Conservation (phyloP, 192 early-diverging fungal species). For the Podila epigama region DNA sequence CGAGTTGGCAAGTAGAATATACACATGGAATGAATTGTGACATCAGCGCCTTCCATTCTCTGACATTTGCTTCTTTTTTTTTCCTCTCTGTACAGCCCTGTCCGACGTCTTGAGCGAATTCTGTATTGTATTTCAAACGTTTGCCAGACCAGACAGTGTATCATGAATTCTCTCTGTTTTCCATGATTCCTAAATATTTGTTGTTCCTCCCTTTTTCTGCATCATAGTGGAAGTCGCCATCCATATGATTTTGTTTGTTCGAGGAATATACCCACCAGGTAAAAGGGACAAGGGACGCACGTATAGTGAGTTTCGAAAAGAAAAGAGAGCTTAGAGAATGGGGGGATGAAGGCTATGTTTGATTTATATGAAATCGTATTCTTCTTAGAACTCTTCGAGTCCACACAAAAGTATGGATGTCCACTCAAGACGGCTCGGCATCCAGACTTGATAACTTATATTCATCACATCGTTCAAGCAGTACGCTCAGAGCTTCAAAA, state of each 20-base stretch:
- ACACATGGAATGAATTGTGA: too few relatives aligned
- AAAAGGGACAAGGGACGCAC: not conserved
- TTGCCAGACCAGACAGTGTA: not conserved
- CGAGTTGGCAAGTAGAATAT: too few relatives aligned
- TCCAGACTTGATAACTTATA: constrained; percentile 21
- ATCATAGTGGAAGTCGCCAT: constrained; percentile 39
- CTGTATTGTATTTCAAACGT: too few relatives aligned
- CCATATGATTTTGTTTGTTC: constrained; percentile 37
- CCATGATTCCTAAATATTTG: not conserved
- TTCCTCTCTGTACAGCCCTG: not conserved
- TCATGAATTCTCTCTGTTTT: too few relatives aligned
- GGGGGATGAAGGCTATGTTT: too few relatives aligned
- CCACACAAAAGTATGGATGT: constrained; percentile 36
- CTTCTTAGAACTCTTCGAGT: constrained; percentile 33
- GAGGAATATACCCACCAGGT: constrained; percentile 47
- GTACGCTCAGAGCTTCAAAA: constrained; percentile 25
- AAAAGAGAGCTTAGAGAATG: too few relatives aligned
- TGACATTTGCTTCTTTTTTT: not conserved
- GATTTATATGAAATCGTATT: not conserved
- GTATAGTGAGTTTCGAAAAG: too few relatives aligned
- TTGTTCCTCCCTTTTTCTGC: not conserved
- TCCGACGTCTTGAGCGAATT: constrained; percentile 36
- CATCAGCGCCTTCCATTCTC: too few relatives aligned
- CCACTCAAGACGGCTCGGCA: constrained; percentile 42
- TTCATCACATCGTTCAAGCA: constrained; percentile 21